Evolutionary conservation across 73 alveolate genomes (phyloP), one percentile per base, ranked within the genome.

Genomic region (Paramecium sonneborni): DNA sequence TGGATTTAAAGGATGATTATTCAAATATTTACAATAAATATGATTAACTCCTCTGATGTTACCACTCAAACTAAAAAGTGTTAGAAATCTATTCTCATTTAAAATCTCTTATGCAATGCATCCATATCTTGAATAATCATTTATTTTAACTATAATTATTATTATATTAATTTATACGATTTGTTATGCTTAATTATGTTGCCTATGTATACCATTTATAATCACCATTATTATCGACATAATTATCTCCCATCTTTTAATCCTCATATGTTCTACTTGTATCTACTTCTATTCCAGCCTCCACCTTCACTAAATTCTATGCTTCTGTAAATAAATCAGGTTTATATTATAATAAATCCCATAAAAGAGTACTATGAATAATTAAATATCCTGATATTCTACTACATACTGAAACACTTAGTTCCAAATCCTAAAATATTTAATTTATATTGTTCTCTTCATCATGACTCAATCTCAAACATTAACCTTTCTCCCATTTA

Each of bases 381-480:
- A 79, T 46, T 24, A 79, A 46, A 44, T 43, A 79, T 21, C 90
- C 90, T 18, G 44, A 79, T 18, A 79, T 79, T n/a, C 34, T 11
- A 24, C 62, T 28, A 46, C 90, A 79, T 20, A 44, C 74, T 23
- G 90, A 79, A 41, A 76, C 90, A 79, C 90, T 79, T 15, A 79
- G 41, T 79, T 79, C 74, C 8, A 41, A 24, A 34, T 39, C 90
- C 20, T 28, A 28, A 44, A 79, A 79, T 37, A 12, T 41, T 21
- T 32, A 7, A 30, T 79, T 23, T 41, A 79, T 46, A 44, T 21
- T 12, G 5, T 21, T 43, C 3, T 11, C 18, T 24, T 79, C 90
- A 3, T 12, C 34, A 8, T 32, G 1, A 21, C 35, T 21, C 57
- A 79, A 30, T 2, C 3, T 30, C 30, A 12, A 20, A 44, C 90